Conservation (phyloP, 345 rosid genomes). For the Lenwebbia sp. region DNA sequence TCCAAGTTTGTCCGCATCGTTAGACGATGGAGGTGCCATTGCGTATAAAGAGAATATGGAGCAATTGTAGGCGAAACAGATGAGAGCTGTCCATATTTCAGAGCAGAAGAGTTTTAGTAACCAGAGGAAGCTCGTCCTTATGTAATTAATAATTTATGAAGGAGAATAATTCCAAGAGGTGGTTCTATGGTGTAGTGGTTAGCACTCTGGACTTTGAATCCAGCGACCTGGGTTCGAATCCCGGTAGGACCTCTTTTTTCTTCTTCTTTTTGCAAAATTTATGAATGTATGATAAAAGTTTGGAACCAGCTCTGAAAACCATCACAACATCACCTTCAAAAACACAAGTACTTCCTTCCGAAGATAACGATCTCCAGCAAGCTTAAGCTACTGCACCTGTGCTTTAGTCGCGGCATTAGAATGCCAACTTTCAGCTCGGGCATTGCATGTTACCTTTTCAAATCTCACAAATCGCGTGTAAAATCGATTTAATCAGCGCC, state of each 20-base stretch:
- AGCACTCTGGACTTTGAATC: constrained; percentile 99
- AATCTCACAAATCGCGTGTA: background rate
- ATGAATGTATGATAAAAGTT: too few relatives aligned
- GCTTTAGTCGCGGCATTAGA: background rate
- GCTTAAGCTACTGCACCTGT: too few relatives aligned
- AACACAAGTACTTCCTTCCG: too few relatives aligned
- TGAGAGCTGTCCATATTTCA: background rate
- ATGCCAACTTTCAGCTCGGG: background rate
- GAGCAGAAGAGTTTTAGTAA: fast-evolving
- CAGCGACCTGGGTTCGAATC: constrained; percentile 98
- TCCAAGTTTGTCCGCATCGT: background rate
- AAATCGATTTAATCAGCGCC: background rate
- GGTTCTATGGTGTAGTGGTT: constrained; percentile 99
- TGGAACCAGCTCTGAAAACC: too few relatives aligned
- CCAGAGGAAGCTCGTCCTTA: background rate
- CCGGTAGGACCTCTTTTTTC: constrained; percentile 61
- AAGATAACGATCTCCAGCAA: too few relatives aligned
- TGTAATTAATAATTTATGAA: fast-evolving
- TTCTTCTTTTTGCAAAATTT: background rate
- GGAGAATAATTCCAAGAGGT: fast-evolving
- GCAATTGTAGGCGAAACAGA: background rate
- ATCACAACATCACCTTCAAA: too few relatives aligned
- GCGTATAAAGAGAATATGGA: background rate
- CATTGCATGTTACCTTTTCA: background rate
- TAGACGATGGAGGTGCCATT: background rate